Conservation (phyloP, 2,329 filamentous ascomycete genomes). For the Neobulgaria alba region DNA sequence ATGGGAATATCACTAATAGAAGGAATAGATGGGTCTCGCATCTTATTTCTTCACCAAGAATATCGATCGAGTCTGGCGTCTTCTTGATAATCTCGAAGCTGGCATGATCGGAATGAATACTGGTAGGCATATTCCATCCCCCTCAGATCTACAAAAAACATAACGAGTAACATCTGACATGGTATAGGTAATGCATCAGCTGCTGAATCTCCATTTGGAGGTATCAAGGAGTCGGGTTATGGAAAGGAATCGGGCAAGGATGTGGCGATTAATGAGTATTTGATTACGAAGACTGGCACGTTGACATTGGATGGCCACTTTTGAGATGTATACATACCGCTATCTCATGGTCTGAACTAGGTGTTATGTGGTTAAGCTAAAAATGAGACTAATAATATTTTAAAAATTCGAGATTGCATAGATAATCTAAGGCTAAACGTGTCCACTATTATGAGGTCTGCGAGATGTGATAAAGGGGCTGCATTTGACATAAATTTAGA, state of each 20-base stretch:
- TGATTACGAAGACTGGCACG: conserved; percentile 58
- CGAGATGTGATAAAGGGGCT: no score
- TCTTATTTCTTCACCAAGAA: conserved; percentile 63
- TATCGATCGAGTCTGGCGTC: conserved; percentile 54
- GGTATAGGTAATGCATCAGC: conserved; percentile 54
- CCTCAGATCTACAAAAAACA: conserved; percentile 1
- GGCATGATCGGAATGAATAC: conserved; percentile 63
- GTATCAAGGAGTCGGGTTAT: conserved; percentile 60
- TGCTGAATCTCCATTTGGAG: conserved; percentile 58
- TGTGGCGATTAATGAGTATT: conserved; percentile 53
- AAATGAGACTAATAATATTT: no score
- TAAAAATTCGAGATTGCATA: no score
- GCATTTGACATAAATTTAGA: no score
- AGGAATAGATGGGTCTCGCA: conserved; percentile 47
- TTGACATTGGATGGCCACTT: conserved; percentile 50
- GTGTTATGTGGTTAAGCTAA: no score
- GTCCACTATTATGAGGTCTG: no score
- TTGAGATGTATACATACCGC: no score
- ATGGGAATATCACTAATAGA: background rate
- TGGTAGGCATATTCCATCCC: conserved; percentile 29
- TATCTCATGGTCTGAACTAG: no score
- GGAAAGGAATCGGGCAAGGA: conserved; percentile 61
- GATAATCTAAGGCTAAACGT: no score
- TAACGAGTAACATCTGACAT: no score
- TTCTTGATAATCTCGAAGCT: conserved; percentile 59